A percentile compares a stretch with the other conserved stretches of the same genome.
Conservation (phyloP, 1,284 basidiomycete genomes). For the Pseudozyma tsukubaensis region DNA sequence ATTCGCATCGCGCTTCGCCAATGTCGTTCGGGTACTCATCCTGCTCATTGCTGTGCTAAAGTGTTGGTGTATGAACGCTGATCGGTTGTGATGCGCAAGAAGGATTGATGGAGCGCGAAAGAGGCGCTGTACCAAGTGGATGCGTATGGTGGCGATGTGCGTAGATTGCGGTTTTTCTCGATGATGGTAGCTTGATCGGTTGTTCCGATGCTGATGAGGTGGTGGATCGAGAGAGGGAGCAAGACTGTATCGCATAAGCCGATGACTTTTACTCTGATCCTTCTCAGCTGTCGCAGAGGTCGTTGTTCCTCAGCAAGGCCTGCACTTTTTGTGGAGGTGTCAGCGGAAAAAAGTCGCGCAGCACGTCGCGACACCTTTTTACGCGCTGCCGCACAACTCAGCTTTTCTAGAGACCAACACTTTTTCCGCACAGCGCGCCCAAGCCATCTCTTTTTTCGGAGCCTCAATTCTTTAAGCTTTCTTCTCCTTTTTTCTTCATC, state of each 20-base stretch:
- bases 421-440: background rate
- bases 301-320: too few relatives aligned
- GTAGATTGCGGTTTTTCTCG: background rate
- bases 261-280: too few relatives aligned
- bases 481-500: background rate
- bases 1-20: constrained; percentile 36
- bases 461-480: background rate
- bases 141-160: background rate
- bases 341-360: background rate
- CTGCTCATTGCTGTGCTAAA: background rate
- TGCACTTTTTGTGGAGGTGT: too few relatives aligned
- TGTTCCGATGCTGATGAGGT: background rate
- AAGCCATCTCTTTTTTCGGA: background rate
- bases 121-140: background rate
- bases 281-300: too few relatives aligned
- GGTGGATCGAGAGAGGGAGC: too few relatives aligned
- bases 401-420: constrained; percentile 16
- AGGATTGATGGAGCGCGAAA: background rate
- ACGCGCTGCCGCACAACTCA: constrained; percentile 5
- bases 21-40: constrained; percentile 20
- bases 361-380: background rate
- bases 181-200: background rate
- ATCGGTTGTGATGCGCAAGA: background rate
- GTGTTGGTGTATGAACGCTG: background rate
- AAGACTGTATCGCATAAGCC: too few relatives aligned